phyloP scores from a whole-genome alignment of 1,139 yeast species.

The Pneumocystis oryctolagi region DNA sequence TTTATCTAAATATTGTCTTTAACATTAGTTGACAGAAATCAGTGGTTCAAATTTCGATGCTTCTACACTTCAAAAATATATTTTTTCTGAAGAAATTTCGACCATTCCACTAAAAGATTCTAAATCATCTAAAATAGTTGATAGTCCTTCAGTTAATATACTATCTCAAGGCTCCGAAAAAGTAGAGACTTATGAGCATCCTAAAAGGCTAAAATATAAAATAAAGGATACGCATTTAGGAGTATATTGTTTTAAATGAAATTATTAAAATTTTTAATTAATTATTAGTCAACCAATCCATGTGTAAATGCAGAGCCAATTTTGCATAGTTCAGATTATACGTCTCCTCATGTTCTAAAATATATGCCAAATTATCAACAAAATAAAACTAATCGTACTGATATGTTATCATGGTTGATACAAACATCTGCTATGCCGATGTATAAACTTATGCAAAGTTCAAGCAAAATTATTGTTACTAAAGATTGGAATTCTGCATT shows the following conservation, averaged over 20 bases:
- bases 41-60: neutral
- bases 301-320: neutral
- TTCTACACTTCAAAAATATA: neutral
- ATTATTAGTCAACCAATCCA: neutral
- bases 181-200: too few relatives aligned
- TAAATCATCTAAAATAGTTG: neutral
- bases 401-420: conserved; percentile 61
- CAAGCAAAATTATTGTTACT: conserved; percentile 74
- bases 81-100: neutral
- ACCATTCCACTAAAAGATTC: neutral
- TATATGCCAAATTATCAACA: neutral
- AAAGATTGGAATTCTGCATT: conserved; percentile 73
- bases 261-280: neutral
- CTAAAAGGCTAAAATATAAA: neutral
- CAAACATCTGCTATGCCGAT: conserved; percentile 76
- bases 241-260: neutral
- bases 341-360: neutral
- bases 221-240: neutral
- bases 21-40: neutral
- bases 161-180: neutral
- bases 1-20: neutral
- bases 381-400: neutral
- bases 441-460: conserved; percentile 62
- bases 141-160: neutral
- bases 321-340: neutral